Evolutionary conservation across 116 monocot genomes (phyloP).

Genomic region (Cymodocea nodosa): DNA sequence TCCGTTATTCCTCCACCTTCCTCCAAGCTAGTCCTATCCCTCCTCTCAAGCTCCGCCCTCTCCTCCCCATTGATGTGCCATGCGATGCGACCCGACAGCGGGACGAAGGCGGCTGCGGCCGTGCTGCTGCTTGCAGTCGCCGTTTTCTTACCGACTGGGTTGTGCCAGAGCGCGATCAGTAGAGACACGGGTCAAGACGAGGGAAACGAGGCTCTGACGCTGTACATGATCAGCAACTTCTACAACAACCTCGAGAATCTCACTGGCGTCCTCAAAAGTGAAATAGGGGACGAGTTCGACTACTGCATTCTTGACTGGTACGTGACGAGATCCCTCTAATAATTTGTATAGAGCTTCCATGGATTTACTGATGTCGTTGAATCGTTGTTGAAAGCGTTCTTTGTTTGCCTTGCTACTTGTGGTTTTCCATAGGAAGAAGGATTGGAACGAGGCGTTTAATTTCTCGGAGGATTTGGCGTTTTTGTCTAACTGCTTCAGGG

Average conservation of each 20-base stretch:
- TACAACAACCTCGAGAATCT: conserved; percentile 37
- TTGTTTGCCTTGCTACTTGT: too few species aligned
- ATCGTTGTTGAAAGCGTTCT: too few species aligned
- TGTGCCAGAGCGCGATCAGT: not conserved
- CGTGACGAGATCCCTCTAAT: not conserved
- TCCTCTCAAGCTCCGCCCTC: not conserved
- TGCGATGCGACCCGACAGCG: conserved; percentile 9
- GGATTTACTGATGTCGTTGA: too few species aligned
- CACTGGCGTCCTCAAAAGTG: conserved; percentile 22
- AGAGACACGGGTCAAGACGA: not conserved
- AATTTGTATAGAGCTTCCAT: too few species aligned
- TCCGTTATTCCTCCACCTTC: not conserved
- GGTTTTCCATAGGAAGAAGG: conserved; percentile 37
- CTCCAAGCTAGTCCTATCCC: not conserved
- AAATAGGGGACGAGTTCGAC: conserved; percentile 13
- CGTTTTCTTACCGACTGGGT: not conserved
- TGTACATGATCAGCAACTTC: conserved; percentile 21
- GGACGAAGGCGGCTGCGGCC: not conserved
- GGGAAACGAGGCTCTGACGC: conserved; percentile 1
- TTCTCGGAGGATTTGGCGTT: conserved; percentile 61
- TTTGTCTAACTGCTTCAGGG: conserved; percentile 37
- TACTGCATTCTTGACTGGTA: conserved; percentile 42
- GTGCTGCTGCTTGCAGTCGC: not conserved
- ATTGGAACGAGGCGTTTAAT: conserved; percentile 82
- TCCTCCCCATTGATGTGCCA: conserved; percentile 5